Evolutionary conservation across 2,329 filamentous ascomycete genomes (phyloP), one percentile per base, ranked within the genome.

Genomic region (Furcasterigmium furcatum): DNA sequence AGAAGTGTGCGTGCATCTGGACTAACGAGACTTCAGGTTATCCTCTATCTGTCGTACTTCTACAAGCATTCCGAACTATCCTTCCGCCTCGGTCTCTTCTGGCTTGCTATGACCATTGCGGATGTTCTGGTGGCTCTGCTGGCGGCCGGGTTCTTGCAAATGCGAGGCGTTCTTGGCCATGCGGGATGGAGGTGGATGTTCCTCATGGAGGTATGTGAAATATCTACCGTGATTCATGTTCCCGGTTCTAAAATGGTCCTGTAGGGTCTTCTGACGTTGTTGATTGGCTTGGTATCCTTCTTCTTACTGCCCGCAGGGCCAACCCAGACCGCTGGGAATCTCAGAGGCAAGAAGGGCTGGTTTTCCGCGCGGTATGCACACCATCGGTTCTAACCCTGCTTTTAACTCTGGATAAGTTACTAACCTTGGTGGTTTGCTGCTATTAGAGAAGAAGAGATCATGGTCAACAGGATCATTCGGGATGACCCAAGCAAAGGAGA

Each of bases 391-490:
- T n/a, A n/a, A n/a, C n/a, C n/a, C n/a, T n/a, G n/a, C n/a, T n/a
- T n/a, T n/a, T n/a, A n/a, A n/a, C n/a, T 32, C 12, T n/a, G n/a
- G n/a, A n/a, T n/a, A 4, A 4, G 14, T n/a, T 6, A 9, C 13
- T 32, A 8, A 9, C 5, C 30, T 14, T 7, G 30, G 4, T n/a
- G n/a, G 22, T 44, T 49, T 14, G 45, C 10, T 16, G 2, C 3
- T 0, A 7, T 41, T 16, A 61, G 74, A 14, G 80, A 84, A 51
- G 76, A 82, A 46, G 67, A 66, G 18, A 84, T 85, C 46, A 71
- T 85, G 3, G 77, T 84, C 34, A 85, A 84, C 52, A 68, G 83
- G 1, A 60, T 73, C 9, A 54, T 74, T 6, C 74, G 82, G n/a
- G n/a, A n/a, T n/a, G n/a, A n/a, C n/a, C n/a, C n/a, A n/a, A n/a